Base-by-base conservation (phyloP, 345 rosid species). In the Populus ilicifolia region DNA sequence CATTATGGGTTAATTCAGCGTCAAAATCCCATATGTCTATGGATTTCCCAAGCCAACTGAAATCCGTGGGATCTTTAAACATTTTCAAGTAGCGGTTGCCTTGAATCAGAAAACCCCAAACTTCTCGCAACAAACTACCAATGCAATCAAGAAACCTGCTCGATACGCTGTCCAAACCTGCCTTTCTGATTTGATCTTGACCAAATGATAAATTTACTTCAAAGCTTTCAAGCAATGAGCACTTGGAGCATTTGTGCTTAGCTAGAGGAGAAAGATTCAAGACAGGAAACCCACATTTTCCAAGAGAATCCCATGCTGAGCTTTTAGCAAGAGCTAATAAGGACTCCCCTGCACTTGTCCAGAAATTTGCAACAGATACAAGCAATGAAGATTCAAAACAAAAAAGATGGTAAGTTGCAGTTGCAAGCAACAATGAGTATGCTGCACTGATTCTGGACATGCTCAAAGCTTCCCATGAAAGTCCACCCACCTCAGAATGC, bases 351-450 rank as follows among this genome's bases (percentile, higher is more conserved):
- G 94, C 95, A 73, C 59, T 82, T 67, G 59, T 78, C 97, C 95
- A 93, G 86, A 86, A 88, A 74, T 77, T 88, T 44, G 91, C 90
- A 11, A 88, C 87, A 48, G 85, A 86, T 1, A 81, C 84, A 80
- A 86, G 87, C 59, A 93, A 76, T 50, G 95, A 91, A 66, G 91
- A 56, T 75, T 94, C 97, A 46, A 69, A 76, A 11, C 69, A 27
- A 62, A 88, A 82, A 39, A 93, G 84, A 80, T 81, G 86, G 83
- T 89, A 80, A 59, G 89, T 85, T 50, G 84, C 87, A 73, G 88
- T 72, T 3, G 97, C 98, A 76, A 93, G 91, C 78, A 93, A 85
- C 48, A 94, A 75, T 44, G 92, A 88, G 85, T 93, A 94, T 14
- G 93, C 97, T 17, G 89, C 93, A 83, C 94, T 80, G 33, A 72